phyloP scores from a whole-genome alignment of 352 stramenopile species.

The Globisporangium paddicum region DNA sequence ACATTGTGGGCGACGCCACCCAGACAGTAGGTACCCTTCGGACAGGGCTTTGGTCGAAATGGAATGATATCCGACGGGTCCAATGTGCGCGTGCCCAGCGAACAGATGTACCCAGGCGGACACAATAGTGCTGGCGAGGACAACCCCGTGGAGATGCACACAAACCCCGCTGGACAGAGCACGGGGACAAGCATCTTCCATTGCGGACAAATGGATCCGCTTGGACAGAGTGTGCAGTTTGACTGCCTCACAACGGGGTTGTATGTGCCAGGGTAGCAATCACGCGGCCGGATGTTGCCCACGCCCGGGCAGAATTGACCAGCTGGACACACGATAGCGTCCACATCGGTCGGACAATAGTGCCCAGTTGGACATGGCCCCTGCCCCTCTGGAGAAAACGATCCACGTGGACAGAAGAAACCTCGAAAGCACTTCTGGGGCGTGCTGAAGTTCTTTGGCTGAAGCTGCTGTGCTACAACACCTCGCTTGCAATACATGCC shows the following conservation, averaged over 20 bases:
- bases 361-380: conserved; percentile 94
- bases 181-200: conserved; percentile 67
- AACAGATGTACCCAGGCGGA: conserved; percentile 93
- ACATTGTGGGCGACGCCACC: conserved; percentile 91
- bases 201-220: conserved; percentile 92
- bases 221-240: conserved; percentile 93
- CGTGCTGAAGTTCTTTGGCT: conserved; percentile 89
- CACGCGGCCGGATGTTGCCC: conserved; percentile 87
- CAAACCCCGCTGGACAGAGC: conserved; percentile 92
- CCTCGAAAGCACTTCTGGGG: conserved; percentile 94
- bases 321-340: conserved; percentile 90
- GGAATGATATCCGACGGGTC: conserved; percentile 80
- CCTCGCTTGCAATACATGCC: conserved; percentile 92
- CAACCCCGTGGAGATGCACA: conserved; percentile 92
- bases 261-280: conserved; percentile 95
- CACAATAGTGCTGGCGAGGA: conserved; percentile 90
- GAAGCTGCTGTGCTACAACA: conserved; percentile 51
- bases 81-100: conserved; percentile 87
- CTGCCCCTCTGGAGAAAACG: conserved; percentile 87
- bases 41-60: conserved; percentile 85
- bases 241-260: conserved; percentile 78
- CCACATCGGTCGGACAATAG: conserved; percentile 90
- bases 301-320: conserved; percentile 94
- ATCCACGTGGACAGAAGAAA: conserved; percentile 95
- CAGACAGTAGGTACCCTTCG: conserved; percentile 93